Conservation (phyloP, 1,284 basidiomycete species). For the Cystobasidium sp. region DNA sequence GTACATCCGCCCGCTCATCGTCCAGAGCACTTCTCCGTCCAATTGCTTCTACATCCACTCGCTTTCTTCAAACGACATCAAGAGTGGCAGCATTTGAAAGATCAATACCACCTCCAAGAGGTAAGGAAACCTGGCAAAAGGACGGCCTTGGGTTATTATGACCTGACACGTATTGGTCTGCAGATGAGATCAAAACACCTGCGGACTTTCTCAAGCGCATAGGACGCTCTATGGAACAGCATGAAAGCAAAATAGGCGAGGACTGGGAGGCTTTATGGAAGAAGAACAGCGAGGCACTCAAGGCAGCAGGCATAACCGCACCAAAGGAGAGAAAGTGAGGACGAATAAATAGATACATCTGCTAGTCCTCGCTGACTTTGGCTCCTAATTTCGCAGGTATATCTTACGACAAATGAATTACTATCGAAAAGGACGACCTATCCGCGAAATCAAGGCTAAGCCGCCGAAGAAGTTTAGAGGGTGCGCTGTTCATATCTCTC, state of each 20-base stretch:
- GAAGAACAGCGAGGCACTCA: conserved; percentile 22
- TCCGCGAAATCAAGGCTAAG: conserved; percentile 27
- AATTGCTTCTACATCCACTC: conserved; percentile 11
- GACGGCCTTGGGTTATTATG: background rate
- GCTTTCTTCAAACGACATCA: conserved; percentile 12
- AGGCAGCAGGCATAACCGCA: conserved; percentile 40
- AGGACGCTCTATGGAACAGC: conserved; percentile 37
- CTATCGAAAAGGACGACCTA: conserved; percentile 20
- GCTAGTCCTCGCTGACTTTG: background rate
- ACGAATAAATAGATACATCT: background rate
- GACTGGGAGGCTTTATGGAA: conserved; percentile 37
- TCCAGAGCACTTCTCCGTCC: background rate
- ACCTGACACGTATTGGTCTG: background rate
- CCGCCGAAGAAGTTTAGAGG: conserved; percentile 43
- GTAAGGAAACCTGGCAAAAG: background rate
- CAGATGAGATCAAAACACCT: conserved; percentile 27
- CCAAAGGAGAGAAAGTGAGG: conserved; percentile 41
- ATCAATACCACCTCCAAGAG: conserved; percentile 21
- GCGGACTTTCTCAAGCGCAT: conserved; percentile 41
- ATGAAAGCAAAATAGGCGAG: conserved; percentile 36
- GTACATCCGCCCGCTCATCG: background rate
- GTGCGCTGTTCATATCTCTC: background rate
- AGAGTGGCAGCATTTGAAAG: conserved; percentile 1
- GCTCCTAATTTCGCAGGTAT: conserved; percentile 5
- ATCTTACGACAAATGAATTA: conserved; percentile 41